Evolutionary conservation across 2,329 filamentous ascomycete genomes (phyloP).

Genomic region (Beauveria sp.): DNA sequence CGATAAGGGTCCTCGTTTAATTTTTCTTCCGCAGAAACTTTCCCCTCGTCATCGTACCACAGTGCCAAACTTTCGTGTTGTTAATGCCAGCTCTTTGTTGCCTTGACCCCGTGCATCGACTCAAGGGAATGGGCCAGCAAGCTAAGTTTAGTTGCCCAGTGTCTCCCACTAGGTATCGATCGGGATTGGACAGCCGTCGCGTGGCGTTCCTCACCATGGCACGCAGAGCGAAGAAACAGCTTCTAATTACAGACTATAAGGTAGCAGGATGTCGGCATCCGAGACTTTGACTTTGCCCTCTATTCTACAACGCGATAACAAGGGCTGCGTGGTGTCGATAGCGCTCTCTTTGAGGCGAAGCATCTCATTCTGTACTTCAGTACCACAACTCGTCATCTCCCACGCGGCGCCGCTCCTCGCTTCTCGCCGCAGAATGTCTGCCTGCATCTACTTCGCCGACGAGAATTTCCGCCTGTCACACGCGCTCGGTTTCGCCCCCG

Average conservation of each 20-base stretch:
- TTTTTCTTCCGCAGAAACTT: background rate
- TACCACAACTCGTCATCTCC: background rate
- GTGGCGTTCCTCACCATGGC: background rate
- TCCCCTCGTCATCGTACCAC: background rate
- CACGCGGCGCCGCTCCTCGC: background rate
- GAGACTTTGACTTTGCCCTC: background rate
- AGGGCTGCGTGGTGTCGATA: background rate
- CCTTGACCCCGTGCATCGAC: background rate
- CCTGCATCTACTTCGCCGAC: background rate
- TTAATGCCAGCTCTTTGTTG: background rate
- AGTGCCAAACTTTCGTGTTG: background rate
- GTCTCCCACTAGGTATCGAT: background rate
- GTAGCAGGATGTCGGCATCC: background rate
- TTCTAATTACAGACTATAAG: background rate
- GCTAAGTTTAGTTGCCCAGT: background rate
- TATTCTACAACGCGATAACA: background rate
- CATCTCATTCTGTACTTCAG: background rate
- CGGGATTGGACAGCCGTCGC: background rate
- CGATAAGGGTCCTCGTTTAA: background rate
- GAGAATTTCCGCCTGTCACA: constrained; percentile 5
- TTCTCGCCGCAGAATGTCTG: background rate
- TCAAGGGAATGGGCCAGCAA: background rate
- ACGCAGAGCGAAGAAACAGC: background rate
- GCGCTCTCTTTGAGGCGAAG: background rate
- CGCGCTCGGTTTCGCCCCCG: background rate